phyloP scores from a whole-genome alignment of 129 eudicot genomes.

The Helianthus tuberosus region DNA sequence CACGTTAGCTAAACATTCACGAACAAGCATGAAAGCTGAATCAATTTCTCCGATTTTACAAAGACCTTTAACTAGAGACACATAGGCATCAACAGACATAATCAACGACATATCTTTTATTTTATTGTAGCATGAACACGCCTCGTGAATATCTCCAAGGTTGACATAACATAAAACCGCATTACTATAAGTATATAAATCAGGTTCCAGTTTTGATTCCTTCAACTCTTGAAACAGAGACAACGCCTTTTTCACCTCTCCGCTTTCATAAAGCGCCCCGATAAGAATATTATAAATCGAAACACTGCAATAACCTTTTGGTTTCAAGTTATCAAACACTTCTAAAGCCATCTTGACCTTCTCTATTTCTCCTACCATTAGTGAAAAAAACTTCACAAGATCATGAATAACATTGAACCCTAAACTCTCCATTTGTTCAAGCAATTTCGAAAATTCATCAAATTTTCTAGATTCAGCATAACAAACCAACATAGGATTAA shows the following conservation, averaged over 20 bases:
- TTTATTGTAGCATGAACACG: constrained; percentile 67
- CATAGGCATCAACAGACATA: constrained; percentile 71
- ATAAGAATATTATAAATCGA: constrained; percentile 71
- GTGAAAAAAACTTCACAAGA: constrained; percentile 58
- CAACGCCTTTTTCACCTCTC: constrained; percentile 61
- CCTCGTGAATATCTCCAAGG: constrained; percentile 60
- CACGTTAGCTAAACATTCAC: constrained; percentile 81
- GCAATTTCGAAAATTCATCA: constrained; percentile 63
- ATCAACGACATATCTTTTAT: constrained; percentile 49
- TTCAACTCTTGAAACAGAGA: constrained; percentile 57
- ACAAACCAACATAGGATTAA: constrained; percentile 68
- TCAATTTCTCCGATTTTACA: constrained; percentile 73
- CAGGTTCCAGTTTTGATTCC: constrained; percentile 51
- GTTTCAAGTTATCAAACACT: constrained; percentile 63
- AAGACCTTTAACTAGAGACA: constrained; percentile 74
- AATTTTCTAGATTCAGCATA: constrained; percentile 59
- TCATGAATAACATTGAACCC: constrained; percentile 51
- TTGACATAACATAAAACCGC: constrained; percentile 59
- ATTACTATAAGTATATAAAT: constrained; percentile 54
- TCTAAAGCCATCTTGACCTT: constrained; percentile 53
- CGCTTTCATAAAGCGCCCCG: constrained; percentile 55
- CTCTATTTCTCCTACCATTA: constrained; percentile 52
- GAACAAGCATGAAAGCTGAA: constrained; percentile 68
- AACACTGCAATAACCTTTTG: constrained; percentile 49
- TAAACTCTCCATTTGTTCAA: constrained; percentile 62